Percentiles rank a stretch among this genome's conserved stretches.
Evolutionary conservation across 2,329 filamentous ascomycete genomes (phyloP).

Genomic region (Clarireedia sp.): DNA sequence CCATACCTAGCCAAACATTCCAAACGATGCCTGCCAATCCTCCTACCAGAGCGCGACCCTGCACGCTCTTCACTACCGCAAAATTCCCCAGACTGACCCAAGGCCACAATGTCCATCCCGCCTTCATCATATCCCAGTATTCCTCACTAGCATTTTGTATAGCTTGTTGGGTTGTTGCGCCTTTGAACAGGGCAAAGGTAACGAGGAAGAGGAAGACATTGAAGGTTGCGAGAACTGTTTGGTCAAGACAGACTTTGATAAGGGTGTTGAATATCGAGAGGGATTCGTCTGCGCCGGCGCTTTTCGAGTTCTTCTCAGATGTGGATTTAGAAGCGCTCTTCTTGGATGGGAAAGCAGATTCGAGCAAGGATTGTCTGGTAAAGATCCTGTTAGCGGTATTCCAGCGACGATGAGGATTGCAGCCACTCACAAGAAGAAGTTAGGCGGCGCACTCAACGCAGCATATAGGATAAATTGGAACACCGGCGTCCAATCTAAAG

Average conservation of each 20-base stretch:
- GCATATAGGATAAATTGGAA: slow-evolving; percentile 72
- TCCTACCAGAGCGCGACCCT: slow-evolving; percentile 63
- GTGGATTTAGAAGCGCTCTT: neutral
- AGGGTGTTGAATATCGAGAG: slow-evolving; percentile 25
- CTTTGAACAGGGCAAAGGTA: slow-evolving; percentile 39
- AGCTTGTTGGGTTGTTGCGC: slow-evolving; percentile 36
- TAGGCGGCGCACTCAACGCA: slow-evolving; percentile 67
- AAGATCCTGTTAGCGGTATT: neutral
- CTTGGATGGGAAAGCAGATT: slow-evolving; percentile 63
- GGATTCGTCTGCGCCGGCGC: slow-evolving; percentile 28
- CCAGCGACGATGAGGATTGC: neutral
- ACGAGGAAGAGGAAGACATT: slow-evolving; percentile 59
- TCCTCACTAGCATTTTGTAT: slow-evolving; percentile 42
- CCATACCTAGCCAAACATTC: slow-evolving; percentile 67
- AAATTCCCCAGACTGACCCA: slow-evolving; percentile 63
- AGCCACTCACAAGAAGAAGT: slow-evolving; percentile 65
- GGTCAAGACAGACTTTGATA: slow-evolving; percentile 43
- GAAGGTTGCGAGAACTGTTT: slow-evolving; percentile 52
- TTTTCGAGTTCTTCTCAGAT: neutral
- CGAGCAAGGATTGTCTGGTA: slow-evolving; percentile 62
- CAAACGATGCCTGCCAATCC: slow-evolving; percentile 64
- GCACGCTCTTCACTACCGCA: slow-evolving; percentile 58
- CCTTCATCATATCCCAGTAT: slow-evolving; percentile 56
- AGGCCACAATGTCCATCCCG: slow-evolving; percentile 69
- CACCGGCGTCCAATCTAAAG: slow-evolving; percentile 59